Conservation (phyloP, 192 early-diverging fungal genomes). For the Geranomyces variabilis region DNA sequence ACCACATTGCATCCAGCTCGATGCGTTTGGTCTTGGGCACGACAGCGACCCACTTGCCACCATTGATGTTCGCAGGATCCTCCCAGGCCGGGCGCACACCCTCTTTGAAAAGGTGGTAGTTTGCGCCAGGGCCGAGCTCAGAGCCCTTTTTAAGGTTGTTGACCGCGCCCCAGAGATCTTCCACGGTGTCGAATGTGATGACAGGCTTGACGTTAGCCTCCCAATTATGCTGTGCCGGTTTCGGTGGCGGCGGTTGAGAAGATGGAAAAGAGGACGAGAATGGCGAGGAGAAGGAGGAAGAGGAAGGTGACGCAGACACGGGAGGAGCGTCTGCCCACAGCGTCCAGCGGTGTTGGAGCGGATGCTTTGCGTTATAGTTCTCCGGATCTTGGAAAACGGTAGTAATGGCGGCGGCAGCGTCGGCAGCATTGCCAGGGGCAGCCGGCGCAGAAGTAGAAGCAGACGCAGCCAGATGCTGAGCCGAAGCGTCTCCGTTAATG, state of each 20-base stretch:
- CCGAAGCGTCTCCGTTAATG: too few relatives aligned
- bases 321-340: slow-evolving; percentile 91
- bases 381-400: slow-evolving; percentile 50
- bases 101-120: slow-evolving; percentile 94
- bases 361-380: slow-evolving; percentile 86
- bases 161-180: slow-evolving; percentile 95
- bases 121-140: slow-evolving; percentile 74
- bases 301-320: too few relatives aligned
- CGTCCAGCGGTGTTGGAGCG: slow-evolving; percentile 86
- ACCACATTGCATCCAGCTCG: slow-evolving; percentile 83
- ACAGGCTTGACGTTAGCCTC: slow-evolving; percentile 82
- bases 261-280: too few relatives aligned
- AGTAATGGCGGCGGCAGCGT: slow-evolving; percentile 4
- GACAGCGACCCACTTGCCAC: slow-evolving; percentile 88
- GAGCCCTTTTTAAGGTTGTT: slow-evolving; percentile 83
- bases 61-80: slow-evolving; percentile 84
- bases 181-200: slow-evolving; percentile 89
- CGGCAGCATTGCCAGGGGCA: neutral
- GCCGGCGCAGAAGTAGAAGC: too few relatives aligned
- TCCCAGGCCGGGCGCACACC: slow-evolving; percentile 95
- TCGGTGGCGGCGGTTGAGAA: neutral
- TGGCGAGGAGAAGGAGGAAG: too few relatives aligned
- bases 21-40: slow-evolving; percentile 71
- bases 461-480: too few relatives aligned
- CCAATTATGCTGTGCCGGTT: slow-evolving; percentile 85